phyloP scores from a whole-genome alignment of 495 filamentous ascomycete species.

The Aspergillus ellipticus region DNA sequence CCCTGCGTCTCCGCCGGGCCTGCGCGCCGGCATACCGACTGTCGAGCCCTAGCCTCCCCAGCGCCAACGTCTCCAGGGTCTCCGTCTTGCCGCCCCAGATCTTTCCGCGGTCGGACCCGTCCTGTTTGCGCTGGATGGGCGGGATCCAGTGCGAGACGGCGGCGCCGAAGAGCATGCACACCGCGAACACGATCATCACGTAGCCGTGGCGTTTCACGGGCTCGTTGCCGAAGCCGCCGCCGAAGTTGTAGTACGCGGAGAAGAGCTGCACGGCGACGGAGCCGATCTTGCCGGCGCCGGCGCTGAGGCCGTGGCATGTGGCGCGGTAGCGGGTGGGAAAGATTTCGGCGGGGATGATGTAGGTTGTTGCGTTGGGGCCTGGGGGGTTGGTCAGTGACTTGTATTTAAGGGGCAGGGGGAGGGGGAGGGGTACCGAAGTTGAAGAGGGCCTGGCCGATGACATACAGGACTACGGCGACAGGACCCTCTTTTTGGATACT shows the following conservation, averaged over 20 bases:
- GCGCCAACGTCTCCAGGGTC: constrained; percentile 38
- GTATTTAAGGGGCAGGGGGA: neutral
- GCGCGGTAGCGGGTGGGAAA: constrained; percentile 60
- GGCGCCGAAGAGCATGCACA: constrained; percentile 46
- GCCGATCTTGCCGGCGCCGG: constrained; percentile 54
- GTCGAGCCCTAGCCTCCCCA: constrained; percentile 36
- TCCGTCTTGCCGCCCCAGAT: constrained; percentile 41
- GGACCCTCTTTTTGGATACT: constrained; percentile 37
- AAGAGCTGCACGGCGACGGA: constrained; percentile 55
- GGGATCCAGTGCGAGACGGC: constrained; percentile 45
- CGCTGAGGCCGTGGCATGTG: constrained; percentile 54
- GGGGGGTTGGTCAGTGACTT: neutral
- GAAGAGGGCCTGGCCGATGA: constrained; percentile 59
- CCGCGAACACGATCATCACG: constrained; percentile 44
- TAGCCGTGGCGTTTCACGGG: constrained; percentile 39
- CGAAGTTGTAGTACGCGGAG: constrained; percentile 44
- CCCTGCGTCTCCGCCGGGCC: neutral
- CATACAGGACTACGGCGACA: constrained; percentile 52
- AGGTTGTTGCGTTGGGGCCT: constrained; percentile 58
- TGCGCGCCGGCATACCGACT: constrained; percentile 32
- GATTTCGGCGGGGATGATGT: constrained; percentile 58
- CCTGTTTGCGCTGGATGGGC: constrained; percentile 24
- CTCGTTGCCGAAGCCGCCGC: constrained; percentile 25
- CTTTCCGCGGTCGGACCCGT: constrained; percentile 18
- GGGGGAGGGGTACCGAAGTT: constrained; percentile 46